Base-by-base conservation (phyloP, 768 basidiomycete genomes). In the Lentinula lateritia region DNA sequence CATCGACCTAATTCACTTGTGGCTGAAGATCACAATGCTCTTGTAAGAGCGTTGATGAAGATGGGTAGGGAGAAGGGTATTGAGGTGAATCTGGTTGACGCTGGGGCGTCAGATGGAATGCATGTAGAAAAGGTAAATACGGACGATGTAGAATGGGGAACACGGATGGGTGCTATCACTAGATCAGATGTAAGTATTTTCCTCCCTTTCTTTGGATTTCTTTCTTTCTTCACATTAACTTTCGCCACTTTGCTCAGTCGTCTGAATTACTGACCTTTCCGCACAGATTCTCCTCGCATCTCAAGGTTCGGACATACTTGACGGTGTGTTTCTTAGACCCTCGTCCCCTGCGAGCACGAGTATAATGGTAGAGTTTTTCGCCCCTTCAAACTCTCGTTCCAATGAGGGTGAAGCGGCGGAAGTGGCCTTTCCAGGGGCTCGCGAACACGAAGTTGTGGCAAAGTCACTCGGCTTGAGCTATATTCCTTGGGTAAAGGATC, bases 261-360 rank as follows among this genome's bases (percentile, higher is more conserved):
- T 28, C 3, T 3, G 28, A 28, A 28, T 28, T 4, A 9, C 38
- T 39, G 38, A 39, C 20, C 7, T 23, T 32, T 5, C 28, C 20
- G 16, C 32, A 23, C 9, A 89, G 88, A 72, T 90, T 61, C 72
- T 89, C 35, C 64, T 90, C 41, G 85, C 88, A 42, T 80, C 84
- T 16, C 76, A 85, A 65, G 83, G 88, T 3, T 68, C 75, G 56
- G 82, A 86, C 63, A 79, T 92, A 34, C 76, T 89, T 64, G 90
- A 93, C 68, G 72, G 83, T 59, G 71, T 89, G 15, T 92, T 86
- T 75, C 85, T 93, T 83, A 83, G 81, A 61, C 82, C 81, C 5
- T 81, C 83, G 28, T 66, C 77, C 15, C 76, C 80, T 28, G 78
- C 89, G 20, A 85, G 86, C 3, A 76, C 93, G 39, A 83, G 18